phyloP scores from a whole-genome alignment of 2,329 filamentous ascomycete species.

The Pyricularia sp. region DNA sequence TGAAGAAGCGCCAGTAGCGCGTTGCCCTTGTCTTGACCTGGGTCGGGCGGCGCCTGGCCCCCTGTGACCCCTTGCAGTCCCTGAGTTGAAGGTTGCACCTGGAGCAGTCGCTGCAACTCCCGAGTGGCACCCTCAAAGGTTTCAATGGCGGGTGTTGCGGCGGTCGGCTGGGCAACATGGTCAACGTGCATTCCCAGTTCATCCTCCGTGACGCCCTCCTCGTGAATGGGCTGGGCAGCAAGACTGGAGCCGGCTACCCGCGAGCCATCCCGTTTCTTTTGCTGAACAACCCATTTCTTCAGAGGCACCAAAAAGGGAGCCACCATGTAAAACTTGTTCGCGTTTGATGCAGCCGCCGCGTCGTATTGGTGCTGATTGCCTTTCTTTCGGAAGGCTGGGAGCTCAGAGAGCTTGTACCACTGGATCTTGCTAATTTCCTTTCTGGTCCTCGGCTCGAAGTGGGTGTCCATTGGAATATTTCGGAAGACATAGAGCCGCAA shows the following conservation, averaged over 20 bases:
- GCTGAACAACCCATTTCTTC: slow-evolving; percentile 81
- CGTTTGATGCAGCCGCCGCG: slow-evolving; percentile 44
- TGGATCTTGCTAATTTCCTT: slow-evolving; percentile 97
- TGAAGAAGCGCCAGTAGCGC: slow-evolving; percentile 42
- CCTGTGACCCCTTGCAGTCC: slow-evolving; percentile 25
- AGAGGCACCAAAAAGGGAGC: slow-evolving; percentile 77
- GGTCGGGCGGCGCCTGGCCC: background rate
- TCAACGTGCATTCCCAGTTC: slow-evolving; percentile 44
- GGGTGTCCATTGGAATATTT: slow-evolving; percentile 71
- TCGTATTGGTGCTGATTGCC: slow-evolving; percentile 41
- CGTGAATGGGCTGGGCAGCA: slow-evolving; percentile 30
- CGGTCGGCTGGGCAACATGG: slow-evolving; percentile 48
- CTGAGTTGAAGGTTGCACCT: slow-evolving; percentile 40
- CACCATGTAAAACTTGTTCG: slow-evolving; percentile 96
- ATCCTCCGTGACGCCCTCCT: slow-evolving; percentile 50
- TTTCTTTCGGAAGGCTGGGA: slow-evolving; percentile 71
- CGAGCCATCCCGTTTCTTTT: slow-evolving; percentile 58
- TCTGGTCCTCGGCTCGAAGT: slow-evolving; percentile 79
- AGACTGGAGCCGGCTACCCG: slow-evolving; percentile 26
- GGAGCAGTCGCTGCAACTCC: slow-evolving; percentile 41
- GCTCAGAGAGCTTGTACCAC: slow-evolving; percentile 83
- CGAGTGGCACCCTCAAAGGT: slow-evolving; percentile 36
- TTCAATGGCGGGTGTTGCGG: slow-evolving; percentile 26
- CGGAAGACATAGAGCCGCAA: slow-evolving; percentile 87
- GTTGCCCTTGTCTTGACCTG: slow-evolving; percentile 30